phyloP scores from a whole-genome alignment of 345 rosid species.

The Gynandropsis gynandra region DNA sequence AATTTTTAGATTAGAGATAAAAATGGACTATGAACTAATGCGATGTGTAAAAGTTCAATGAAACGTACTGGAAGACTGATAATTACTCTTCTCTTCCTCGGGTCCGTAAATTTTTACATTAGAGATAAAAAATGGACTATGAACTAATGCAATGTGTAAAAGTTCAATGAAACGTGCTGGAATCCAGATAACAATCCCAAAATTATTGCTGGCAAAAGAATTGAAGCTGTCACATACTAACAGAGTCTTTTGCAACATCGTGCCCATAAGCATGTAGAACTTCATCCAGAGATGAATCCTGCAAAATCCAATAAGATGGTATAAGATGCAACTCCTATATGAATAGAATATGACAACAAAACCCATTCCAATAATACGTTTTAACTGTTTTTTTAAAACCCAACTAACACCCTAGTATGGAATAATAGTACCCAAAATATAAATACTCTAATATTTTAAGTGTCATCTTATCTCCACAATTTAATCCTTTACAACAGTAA shows the following conservation, averaged over 20 bases:
- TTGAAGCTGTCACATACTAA: conserved; percentile 42
- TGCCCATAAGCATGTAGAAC: conserved; percentile 52
- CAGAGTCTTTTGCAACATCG: conserved; percentile 37
- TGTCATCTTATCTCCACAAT: conserved; percentile 1
- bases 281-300: conserved; percentile 33
- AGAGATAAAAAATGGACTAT: conserved; percentile 10
- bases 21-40: conserved; percentile 8
- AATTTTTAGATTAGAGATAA: not conserved
- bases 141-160: conserved; percentile 6
- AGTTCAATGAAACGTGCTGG: conserved; percentile 12
- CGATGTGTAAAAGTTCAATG: conserved; percentile 11
- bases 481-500: not conserved
- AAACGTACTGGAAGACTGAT: not conserved
- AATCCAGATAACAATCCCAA: conserved; percentile 7
- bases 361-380: not conserved
- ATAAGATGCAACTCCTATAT: conserved; percentile 5
- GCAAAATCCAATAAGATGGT: conserved; percentile 17
- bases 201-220: conserved; percentile 7
- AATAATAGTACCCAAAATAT: not conserved
- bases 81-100: too few relatives aligned
- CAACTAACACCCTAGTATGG: not conserved
- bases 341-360: conserved; percentile 1
- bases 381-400: not conserved
- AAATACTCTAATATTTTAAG: not conserved
- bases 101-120: not conserved